phyloP scores from a whole-genome alignment of 352 stramenopile species.

The Phytophthora cactorum region DNA sequence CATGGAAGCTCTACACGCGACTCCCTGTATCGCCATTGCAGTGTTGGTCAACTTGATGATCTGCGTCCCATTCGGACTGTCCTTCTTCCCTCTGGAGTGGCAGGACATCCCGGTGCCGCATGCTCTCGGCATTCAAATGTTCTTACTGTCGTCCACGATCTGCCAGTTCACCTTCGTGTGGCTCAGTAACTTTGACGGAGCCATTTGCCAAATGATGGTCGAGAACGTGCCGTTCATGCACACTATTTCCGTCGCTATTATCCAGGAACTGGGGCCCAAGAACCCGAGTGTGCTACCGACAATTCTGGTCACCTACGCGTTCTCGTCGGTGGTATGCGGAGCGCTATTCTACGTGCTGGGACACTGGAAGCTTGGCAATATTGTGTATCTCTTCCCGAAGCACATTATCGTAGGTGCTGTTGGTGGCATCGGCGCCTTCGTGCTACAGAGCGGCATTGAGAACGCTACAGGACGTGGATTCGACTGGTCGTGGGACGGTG shows the following conservation, averaged over 20 bases:
- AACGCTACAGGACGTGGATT: conserved; percentile 81
- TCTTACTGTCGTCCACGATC: conserved; percentile 78
- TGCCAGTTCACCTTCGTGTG: conserved; percentile 85
- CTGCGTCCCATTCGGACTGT: conserved; percentile 84
- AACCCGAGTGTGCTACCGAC: conserved; percentile 86
- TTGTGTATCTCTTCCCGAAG: conserved; percentile 95
- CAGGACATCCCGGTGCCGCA: conserved; percentile 73
- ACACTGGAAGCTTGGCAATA: conserved; percentile 88
- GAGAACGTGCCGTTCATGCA: conserved; percentile 97
- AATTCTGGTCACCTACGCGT: conserved; percentile 91
- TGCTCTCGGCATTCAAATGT: conserved; percentile 87
- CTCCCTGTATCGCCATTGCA: conserved; percentile 70
- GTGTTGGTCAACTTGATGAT: conserved; percentile 89
- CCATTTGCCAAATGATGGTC: conserved; percentile 93
- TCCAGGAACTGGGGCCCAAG: conserved; percentile 80
- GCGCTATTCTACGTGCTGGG: conserved; percentile 91
- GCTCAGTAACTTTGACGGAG: conserved; percentile 76
- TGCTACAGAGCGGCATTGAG: conserved; percentile 86
- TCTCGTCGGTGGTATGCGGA: conserved; percentile 91
- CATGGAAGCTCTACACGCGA: conserved; percentile 45
- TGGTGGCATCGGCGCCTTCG: conserved; percentile 91
- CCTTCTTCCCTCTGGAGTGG: conserved; percentile 88
- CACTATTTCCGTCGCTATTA: conserved; percentile 85
- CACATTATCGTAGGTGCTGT: conserved; percentile 96
- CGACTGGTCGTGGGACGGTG: conserved; percentile 55